phyloP scores from a whole-genome alignment of 1,139 yeast species.

The Zygosaccharomyces pseudobailii region DNA sequence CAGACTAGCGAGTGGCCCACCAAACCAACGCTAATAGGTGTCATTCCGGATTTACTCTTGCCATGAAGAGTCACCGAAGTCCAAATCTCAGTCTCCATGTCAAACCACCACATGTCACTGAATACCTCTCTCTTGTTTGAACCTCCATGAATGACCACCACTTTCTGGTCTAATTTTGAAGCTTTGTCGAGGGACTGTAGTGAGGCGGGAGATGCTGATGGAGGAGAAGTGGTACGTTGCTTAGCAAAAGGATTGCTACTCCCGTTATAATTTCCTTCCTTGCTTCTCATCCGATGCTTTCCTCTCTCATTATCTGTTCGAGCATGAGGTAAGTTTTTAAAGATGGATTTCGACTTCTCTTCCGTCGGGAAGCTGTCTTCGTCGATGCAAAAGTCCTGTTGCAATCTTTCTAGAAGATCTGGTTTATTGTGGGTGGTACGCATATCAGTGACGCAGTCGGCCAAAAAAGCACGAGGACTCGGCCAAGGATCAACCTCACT shows the following conservation, averaged over 20 bases:
- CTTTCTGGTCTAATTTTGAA: conserved; percentile 10
- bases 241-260: conserved; percentile 1
- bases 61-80: conserved; percentile 23
- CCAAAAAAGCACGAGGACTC: conserved; percentile 36
- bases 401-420: conserved; percentile 17
- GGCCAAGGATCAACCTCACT: conserved; percentile 30
- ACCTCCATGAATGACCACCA: conserved; percentile 44
- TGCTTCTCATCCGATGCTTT: conserved; percentile 1
- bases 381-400: conserved; percentile 22
- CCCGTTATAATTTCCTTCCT: conserved; percentile 2
- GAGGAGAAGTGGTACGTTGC: conserved; percentile 4
- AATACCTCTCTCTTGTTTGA: conserved; percentile 37
- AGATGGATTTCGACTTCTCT: conserved; percentile 11
- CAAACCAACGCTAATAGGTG: conserved; percentile 19
- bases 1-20: conserved; percentile 30
- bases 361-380: conserved; percentile 4
- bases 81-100: conserved; percentile 42
- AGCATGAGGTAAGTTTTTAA: conserved; percentile 19
- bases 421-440: conserved; percentile 13
- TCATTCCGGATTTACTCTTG: conserved; percentile 13
- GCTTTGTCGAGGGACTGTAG: background rate
- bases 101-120: conserved; percentile 48
- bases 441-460: conserved; percentile 23
- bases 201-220: conserved; percentile 3
- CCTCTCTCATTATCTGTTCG: conserved; percentile 9